Percentiles rank a stretch among this genome's conserved stretches.
phyloP scores from a whole-genome alignment of 768 basidiomycete species.

The Dentipellis sp. region DNA sequence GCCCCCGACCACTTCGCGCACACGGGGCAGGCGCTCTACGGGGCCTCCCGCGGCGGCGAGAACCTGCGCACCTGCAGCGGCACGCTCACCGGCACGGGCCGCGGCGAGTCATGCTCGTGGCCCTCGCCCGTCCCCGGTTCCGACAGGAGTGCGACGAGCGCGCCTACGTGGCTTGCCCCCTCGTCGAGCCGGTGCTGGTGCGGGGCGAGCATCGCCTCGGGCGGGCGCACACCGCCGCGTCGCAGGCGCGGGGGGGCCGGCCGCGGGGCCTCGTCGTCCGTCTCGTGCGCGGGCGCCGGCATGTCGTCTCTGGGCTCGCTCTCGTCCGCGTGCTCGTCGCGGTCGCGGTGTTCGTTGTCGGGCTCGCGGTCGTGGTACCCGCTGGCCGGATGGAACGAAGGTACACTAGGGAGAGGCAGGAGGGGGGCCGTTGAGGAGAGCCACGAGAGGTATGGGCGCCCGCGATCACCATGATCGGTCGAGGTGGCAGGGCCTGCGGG shows the following conservation, averaged over 20 bases:
- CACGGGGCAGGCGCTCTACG: not conserved
- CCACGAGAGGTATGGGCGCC: not conserved
- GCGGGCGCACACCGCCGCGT: conserved; percentile 57
- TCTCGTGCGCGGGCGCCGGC: not conserved
- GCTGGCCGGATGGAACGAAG: not conserved
- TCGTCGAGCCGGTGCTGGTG: conserved; percentile 5
- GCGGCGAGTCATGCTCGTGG: not conserved
- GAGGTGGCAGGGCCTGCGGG: not conserved
- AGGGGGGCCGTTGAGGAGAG: not conserved
- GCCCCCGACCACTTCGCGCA: not conserved
- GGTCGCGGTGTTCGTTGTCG: not conserved
- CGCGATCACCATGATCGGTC: not conserved
- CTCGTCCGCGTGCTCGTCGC: not conserved
- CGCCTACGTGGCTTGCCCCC: not conserved
- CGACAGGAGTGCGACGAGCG: not conserved
- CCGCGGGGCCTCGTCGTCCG: not conserved
- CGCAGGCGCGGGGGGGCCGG: conserved; percentile 40
- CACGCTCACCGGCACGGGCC: not conserved
- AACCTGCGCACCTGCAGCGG: not conserved
- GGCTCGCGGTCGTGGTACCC: not conserved
- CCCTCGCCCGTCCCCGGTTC: not conserved
- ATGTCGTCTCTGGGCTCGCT: not conserved
- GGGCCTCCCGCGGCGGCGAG: not conserved
- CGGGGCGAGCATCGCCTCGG: conserved; percentile 48
- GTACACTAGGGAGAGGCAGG: not conserved